These are phyloP conservation scores for Leccinum fibrillosum DNA, from an alignment of 768 basidiomycete genomes.

Conservation along the genomic window DNA sequence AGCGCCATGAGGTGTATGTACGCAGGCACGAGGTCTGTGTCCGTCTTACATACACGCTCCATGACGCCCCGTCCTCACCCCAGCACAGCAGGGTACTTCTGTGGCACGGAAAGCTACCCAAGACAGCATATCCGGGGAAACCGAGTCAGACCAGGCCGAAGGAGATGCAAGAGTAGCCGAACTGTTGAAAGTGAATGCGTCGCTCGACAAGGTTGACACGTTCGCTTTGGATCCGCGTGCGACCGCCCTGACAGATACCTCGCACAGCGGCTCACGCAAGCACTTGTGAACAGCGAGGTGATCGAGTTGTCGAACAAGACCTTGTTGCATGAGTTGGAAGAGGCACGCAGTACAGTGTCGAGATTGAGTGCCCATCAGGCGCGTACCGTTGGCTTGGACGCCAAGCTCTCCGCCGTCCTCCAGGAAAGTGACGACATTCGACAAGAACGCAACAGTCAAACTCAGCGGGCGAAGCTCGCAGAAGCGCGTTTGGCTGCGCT, in stretches of 20 bases:
- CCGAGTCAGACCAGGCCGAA: slow-evolving; percentile 18
- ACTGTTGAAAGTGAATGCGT: slow-evolving; percentile 54
- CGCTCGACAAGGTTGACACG: slow-evolving; percentile 43
- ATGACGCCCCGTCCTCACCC: slow-evolving; percentile 10
- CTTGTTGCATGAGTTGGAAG: slow-evolving; percentile 70
- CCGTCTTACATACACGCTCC: slow-evolving; percentile 19
- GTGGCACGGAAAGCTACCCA: slow-evolving; percentile 13
- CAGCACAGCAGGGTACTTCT: slow-evolving; percentile 16
- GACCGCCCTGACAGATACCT: slow-evolving; percentile 5
- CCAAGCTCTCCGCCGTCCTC: slow-evolving; percentile 56
- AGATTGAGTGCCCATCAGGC: slow-evolving; percentile 68
- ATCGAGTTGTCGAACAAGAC: slow-evolving; percentile 76
- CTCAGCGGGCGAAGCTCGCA: slow-evolving; percentile 61
- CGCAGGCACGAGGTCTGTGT: slow-evolving; percentile 61
- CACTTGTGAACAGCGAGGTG: slow-evolving; percentile 77
- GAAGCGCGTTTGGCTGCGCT: slow-evolving; percentile 64
- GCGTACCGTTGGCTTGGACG: slow-evolving; percentile 68
- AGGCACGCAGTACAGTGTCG: slow-evolving; percentile 62
- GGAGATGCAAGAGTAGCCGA: slow-evolving; percentile 34
- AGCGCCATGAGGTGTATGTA: slow-evolving; percentile 84
- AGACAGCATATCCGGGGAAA: slow-evolving; percentile 7
- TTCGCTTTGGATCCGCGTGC: background rate
- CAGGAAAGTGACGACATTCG: slow-evolving; percentile 81
- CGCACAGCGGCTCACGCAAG: slow-evolving; percentile 69
- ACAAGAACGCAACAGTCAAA: slow-evolving; percentile 75